These are phyloP conservation scores for Marasmius tenuissimus DNA, from an alignment of 1,284 basidiomycete genomes.

Conservation along the genomic window DNA sequence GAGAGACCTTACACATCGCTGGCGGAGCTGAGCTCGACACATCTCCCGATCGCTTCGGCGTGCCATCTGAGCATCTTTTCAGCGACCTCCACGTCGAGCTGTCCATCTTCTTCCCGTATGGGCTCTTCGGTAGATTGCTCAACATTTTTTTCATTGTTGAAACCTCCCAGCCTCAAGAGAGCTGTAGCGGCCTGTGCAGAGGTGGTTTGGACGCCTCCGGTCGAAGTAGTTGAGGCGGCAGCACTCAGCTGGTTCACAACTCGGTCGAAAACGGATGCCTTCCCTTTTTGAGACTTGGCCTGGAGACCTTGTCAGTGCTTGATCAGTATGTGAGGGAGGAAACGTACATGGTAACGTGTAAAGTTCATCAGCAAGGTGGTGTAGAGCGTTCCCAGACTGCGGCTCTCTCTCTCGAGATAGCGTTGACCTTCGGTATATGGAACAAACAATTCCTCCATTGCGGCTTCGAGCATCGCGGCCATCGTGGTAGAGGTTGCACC, in stretches of 20 bases:
- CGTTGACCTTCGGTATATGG: slow-evolving; percentile 91
- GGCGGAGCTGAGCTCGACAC: slow-evolving; percentile 80
- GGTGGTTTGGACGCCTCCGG: slow-evolving; percentile 58
- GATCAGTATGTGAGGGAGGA: slow-evolving; percentile 1
- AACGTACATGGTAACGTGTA: slow-evolving; percentile 85
- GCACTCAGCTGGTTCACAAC: slow-evolving; percentile 90
- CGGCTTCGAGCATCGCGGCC: slow-evolving; percentile 87
- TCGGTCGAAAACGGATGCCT: slow-evolving; percentile 87
- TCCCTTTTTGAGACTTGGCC: slow-evolving; percentile 79
- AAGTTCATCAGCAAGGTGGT: slow-evolving; percentile 75
- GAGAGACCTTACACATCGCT: slow-evolving; percentile 74
- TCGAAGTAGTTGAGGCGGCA: slow-evolving; percentile 65
- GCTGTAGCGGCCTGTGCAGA: slow-evolving; percentile 81
- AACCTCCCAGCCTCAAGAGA: slow-evolving; percentile 80
- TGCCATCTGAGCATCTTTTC: slow-evolving; percentile 96
- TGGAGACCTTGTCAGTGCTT: slow-evolving; percentile 27
- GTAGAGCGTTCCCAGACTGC: slow-evolving; percentile 85
- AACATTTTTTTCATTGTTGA: slow-evolving; percentile 52
- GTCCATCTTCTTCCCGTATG: slow-evolving; percentile 78
- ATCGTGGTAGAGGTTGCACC: slow-evolving; percentile 56
- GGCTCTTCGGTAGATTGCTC: slow-evolving; percentile 68
- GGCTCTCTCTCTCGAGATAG: slow-evolving; percentile 92
- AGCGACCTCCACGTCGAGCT: slow-evolving; percentile 72
- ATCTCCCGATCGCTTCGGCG: slow-evolving; percentile 90
- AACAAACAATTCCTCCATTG: slow-evolving; percentile 95